phyloP scores from a whole-genome alignment of 176 grass and related monocot genomes.

The Eragrostis curvula region DNA sequence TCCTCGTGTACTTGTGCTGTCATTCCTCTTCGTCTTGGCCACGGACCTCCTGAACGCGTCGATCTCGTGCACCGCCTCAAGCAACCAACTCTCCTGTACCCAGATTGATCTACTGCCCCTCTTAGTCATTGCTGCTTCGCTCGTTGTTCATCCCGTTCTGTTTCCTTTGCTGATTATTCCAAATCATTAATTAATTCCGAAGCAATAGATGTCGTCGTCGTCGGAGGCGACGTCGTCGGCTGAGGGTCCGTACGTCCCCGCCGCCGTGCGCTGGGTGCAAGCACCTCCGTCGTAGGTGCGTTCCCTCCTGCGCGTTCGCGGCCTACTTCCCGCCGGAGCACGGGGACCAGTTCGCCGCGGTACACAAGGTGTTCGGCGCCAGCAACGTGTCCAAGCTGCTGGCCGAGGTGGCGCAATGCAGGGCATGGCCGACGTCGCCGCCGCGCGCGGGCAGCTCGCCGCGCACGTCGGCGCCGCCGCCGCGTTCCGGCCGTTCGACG shows the following conservation, averaged over 20 bases:
- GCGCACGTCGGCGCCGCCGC: background rate
- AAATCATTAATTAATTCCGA: background rate
- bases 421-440: background rate
- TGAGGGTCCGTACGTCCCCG: background rate
- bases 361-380: constrained; percentile 3
- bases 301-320: constrained; percentile 70
- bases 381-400: background rate
- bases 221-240: background rate
- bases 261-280: background rate
- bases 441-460: background rate
- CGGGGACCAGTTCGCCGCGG: background rate
- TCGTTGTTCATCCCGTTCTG: background rate
- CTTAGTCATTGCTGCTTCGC: too few species aligned
- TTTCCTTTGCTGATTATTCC: background rate
- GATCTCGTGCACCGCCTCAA: too few species aligned
- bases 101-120: too few species aligned
- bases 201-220: too few species aligned
- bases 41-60: too few species aligned
- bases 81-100: too few species aligned
- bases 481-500: background rate
- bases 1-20: too few species aligned
- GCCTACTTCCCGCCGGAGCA: constrained; percentile 79
- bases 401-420: background rate
- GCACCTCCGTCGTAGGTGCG: background rate
- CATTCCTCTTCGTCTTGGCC: too few species aligned